Conservation (phyloP, 2,329 filamentous ascomycete genomes). For the Sphaerulina populicola region DNA sequence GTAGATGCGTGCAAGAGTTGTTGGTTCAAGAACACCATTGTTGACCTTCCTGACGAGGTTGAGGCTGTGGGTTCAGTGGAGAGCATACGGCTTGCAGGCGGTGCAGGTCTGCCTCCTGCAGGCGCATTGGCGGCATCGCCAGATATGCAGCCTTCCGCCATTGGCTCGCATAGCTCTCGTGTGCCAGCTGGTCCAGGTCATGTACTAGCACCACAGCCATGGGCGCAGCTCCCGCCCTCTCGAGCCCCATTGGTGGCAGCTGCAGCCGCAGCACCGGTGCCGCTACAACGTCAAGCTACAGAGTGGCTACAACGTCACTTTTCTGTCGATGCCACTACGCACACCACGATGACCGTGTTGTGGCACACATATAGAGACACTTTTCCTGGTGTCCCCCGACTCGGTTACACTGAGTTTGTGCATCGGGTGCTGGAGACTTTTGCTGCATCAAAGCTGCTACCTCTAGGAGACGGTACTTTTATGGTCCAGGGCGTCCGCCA, state of each 20-base stretch:
- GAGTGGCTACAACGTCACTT: conserved; percentile 1
- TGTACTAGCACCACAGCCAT: background rate
- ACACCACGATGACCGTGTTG: background rate
- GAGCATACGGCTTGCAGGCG: too few relatives aligned
- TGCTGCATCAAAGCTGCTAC: background rate
- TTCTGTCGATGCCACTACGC: background rate
- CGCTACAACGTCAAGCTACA: background rate
- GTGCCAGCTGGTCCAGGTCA: background rate
- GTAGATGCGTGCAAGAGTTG: conserved; percentile 17
- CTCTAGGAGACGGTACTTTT: background rate
- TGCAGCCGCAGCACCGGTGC: background rate
- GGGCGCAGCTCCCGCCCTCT: background rate
- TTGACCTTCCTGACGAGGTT: background rate
- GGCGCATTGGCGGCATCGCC: too few relatives aligned
- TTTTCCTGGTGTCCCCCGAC: background rate
- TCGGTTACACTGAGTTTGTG: background rate
- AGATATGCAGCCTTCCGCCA: too few relatives aligned
- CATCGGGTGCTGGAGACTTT: background rate
- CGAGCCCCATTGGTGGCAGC: background rate
- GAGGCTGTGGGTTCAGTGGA: background rate
- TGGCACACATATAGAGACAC: conserved; percentile 1
- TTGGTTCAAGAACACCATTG: conserved; percentile 15
- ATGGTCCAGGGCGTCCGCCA: conserved; percentile 1
- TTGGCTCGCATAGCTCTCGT: too few relatives aligned
- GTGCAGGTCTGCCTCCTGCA: background rate